Percentiles rank a stretch among this genome's conserved stretches.
Conservation (phyloP, 2,329 filamentous ascomycete genomes). For the Waltergamsia citrina region DNA sequence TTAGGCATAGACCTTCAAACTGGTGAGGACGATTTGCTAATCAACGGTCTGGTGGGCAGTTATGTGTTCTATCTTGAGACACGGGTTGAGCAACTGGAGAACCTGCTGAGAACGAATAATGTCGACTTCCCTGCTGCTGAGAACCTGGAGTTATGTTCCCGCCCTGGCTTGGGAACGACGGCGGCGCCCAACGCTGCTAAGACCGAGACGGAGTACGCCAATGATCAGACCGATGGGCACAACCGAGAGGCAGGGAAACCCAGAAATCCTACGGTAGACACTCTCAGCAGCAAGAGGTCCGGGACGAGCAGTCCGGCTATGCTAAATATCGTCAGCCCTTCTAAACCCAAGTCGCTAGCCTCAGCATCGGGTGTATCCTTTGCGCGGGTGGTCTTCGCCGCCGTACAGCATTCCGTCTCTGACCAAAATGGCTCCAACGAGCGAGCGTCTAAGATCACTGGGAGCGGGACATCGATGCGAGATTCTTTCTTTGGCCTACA, state of each 20-base stretch:
- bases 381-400: conserved; percentile 86
- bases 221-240: background rate
- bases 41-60: conserved; percentile 37
- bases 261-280: conserved; percentile 18
- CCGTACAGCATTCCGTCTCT: conserved; percentile 65
- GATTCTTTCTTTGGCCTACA: conserved; percentile 97
- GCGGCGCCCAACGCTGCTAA: background rate
- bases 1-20: too few relatives aligned
- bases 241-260: conserved; percentile 9
- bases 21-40: too few relatives aligned
- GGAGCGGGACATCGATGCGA: conserved; percentile 68
- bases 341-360: conserved; percentile 73
- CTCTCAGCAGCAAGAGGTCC: conserved; percentile 23
- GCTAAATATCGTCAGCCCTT: conserved; percentile 68
- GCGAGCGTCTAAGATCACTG: conserved; percentile 8
- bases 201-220: background rate
- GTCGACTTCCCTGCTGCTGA: conserved; percentile 65
- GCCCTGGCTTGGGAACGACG: conserved; percentile 6
- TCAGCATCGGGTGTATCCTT: conserved; percentile 90
- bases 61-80: conserved; percentile 95
- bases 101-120: conserved; percentile 57
- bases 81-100: conserved; percentile 74
- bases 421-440: conserved; percentile 42
- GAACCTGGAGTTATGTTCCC: conserved; percentile 55
- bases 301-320: conserved; percentile 32